phyloP scores from a whole-genome alignment of 306 rosid species.

The Oemleria cerasiformis region DNA sequence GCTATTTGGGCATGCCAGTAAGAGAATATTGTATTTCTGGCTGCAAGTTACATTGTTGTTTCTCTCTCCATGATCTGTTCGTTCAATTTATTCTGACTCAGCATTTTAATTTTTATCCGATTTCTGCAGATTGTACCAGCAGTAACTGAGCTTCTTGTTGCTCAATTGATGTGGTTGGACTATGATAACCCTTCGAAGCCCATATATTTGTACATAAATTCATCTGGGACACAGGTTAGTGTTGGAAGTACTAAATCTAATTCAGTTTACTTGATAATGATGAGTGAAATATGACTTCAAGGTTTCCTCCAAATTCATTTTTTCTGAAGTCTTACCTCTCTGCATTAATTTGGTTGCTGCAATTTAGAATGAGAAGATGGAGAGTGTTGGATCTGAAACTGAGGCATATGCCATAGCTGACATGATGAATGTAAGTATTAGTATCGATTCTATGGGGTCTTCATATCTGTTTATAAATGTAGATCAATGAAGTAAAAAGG shows the following conservation, averaged over 20 bases:
- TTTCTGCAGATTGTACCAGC: constrained; percentile 82
- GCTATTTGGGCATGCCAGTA: constrained; percentile 95
- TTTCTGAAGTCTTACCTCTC: neutral
- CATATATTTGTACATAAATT: constrained; percentile 82
- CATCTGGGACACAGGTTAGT: constrained; percentile 84
- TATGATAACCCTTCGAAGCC: constrained; percentile 80
- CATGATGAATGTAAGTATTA: constrained; percentile 73
- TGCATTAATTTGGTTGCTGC: constrained; percentile 15
- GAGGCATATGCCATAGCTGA: constrained; percentile 94
- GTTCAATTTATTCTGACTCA: constrained; percentile 12
- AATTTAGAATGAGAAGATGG: constrained; percentile 71
- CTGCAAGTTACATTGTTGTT: neutral
- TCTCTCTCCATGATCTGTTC: constrained; percentile 4
- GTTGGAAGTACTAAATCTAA: constrained; percentile 6
- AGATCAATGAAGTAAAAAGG: neutral
- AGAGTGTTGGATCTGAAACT: constrained; percentile 83
- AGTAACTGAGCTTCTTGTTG: constrained; percentile 90
- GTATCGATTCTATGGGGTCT: constrained; percentile 2
- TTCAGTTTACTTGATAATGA: constrained; percentile 13
- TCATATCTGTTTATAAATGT: constrained; percentile 6
- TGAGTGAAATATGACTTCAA: constrained; percentile 12
- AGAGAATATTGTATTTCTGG: constrained; percentile 32
- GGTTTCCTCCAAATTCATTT: neutral
- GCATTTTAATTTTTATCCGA: constrained; percentile 23
- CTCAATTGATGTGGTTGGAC: constrained; percentile 94